Evolutionary conservation across 345 rosid species (phyloP).

Genomic region (Erysimum cheiranthoides): DNA sequence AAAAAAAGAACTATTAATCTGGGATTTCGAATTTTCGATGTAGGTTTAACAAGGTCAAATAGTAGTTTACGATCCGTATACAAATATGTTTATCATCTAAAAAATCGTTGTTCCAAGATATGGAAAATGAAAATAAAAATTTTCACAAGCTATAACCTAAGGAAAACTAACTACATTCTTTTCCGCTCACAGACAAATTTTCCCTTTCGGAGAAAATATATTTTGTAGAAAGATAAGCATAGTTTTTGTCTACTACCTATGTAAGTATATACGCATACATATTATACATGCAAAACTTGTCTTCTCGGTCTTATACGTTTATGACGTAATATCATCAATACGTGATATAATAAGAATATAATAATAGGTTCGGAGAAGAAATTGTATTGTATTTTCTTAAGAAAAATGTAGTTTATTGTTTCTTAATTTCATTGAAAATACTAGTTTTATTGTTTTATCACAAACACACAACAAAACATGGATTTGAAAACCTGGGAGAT

Average conservation of each 20-base stretch:
- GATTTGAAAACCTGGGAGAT: not conserved
- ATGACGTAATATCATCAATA: not conserved
- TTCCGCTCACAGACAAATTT: slow-evolving; percentile 14
- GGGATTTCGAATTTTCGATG: too few species aligned
- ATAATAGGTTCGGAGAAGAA: not conserved
- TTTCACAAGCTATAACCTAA: not conserved
- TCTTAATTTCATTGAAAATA: not conserved
- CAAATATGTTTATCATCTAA: not conserved
- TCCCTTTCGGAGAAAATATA: slow-evolving; percentile 10
- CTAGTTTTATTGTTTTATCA: not conserved
- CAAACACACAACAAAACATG: not conserved
- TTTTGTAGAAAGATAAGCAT: not conserved
- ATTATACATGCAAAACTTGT: not conserved
- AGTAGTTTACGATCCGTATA: not conserved
- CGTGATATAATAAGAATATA: too few species aligned
- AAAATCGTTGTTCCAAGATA: not conserved
- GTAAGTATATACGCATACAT: not conserved
- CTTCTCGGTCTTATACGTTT: not conserved
- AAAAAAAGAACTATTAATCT: too few species aligned
- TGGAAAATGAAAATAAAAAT: not conserved
- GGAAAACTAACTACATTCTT: not conserved
- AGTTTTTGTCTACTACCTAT: not conserved
- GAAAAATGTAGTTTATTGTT: not conserved
- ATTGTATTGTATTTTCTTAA: not conserved
- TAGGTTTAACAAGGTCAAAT: not conserved